phyloP scores from a whole-genome alignment of 2,329 filamentous ascomycete genomes.

The Paecilomyces formosus region DNA sequence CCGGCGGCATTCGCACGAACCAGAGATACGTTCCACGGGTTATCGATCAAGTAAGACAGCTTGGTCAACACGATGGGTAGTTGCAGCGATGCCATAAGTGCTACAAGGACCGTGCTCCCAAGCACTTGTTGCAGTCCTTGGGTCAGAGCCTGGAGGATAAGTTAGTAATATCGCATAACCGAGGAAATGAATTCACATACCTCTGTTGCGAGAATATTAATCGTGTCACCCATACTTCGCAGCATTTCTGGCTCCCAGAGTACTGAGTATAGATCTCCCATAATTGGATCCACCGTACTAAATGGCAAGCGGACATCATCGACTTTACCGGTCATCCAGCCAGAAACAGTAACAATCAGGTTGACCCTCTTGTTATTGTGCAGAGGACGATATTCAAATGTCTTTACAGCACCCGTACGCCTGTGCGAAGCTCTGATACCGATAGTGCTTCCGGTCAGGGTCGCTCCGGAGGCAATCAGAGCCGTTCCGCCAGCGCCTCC shows the following conservation, averaged over 20 bases:
- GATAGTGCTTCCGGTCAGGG: slow-evolving; percentile 78
- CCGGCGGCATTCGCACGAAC: slow-evolving; percentile 83
- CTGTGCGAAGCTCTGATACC: slow-evolving; percentile 78
- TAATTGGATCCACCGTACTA: slow-evolving; percentile 92
- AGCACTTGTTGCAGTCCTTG: slow-evolving; percentile 94
- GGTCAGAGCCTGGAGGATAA: slow-evolving; percentile 67
- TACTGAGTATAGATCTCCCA: slow-evolving; percentile 97
- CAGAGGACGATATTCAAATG: slow-evolving; percentile 91
- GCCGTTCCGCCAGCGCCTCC: slow-evolving; percentile 88
- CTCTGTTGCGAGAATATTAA: slow-evolving; percentile 96
- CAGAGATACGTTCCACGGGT: slow-evolving; percentile 95
- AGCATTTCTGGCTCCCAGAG: slow-evolving; percentile 98
- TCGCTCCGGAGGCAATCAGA: slow-evolving; percentile 84
- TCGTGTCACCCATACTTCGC: slow-evolving; percentile 94
- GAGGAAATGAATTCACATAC: slow-evolving; percentile 43
- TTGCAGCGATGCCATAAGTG: slow-evolving; percentile 86
- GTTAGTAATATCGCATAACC: slow-evolving; percentile 4
- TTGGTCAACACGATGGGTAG: slow-evolving; percentile 91
- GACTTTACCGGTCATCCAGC: slow-evolving; percentile 97
- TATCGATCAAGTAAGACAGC: slow-evolving; percentile 92
- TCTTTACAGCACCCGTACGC: slow-evolving; percentile 84
- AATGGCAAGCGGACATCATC: slow-evolving; percentile 94
- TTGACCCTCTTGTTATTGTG: slow-evolving; percentile 99
- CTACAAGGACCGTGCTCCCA: slow-evolving; percentile 78
- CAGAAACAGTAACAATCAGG: slow-evolving; percentile 86